These are phyloP conservation scores for Aspergillus mulundensis DNA, from an alignment of 495 filamentous ascomycete species.

Conservation along the genomic window DNA sequence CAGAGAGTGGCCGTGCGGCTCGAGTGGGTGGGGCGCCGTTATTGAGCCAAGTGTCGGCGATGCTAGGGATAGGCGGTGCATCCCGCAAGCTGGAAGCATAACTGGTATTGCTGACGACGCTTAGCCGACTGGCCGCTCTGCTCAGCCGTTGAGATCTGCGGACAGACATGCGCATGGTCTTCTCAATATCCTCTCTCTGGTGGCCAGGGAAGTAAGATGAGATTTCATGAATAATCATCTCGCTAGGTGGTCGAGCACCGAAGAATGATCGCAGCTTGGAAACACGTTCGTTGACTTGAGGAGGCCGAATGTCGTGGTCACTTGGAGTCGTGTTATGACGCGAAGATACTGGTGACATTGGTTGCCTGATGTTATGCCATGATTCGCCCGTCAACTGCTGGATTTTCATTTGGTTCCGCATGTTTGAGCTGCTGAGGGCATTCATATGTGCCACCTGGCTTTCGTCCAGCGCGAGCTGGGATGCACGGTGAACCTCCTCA, in stretches of 20 bases:
- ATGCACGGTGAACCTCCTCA: slow-evolving; percentile 75
- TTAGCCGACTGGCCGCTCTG: slow-evolving; percentile 84
- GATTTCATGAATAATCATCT: slow-evolving; percentile 93
- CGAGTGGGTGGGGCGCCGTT: slow-evolving; percentile 37
- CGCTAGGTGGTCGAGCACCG: slow-evolving; percentile 87
- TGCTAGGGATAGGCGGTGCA: slow-evolving; percentile 86
- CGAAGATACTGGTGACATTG: slow-evolving; percentile 68
- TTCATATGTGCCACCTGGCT: slow-evolving; percentile 65
- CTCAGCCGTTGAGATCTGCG: slow-evolving; percentile 86
- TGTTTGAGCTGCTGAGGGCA: slow-evolving; percentile 57
- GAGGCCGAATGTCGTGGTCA: slow-evolving; percentile 37
- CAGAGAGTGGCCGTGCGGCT: slow-evolving; percentile 56
- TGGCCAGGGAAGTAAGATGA: slow-evolving; percentile 97
- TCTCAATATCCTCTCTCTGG: slow-evolving; percentile 84
- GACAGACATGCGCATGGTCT: slow-evolving; percentile 86
- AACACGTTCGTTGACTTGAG: slow-evolving; percentile 42
- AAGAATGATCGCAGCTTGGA: slow-evolving; percentile 73
- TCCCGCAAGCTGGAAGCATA: slow-evolving; percentile 87
- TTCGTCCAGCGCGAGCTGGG: slow-evolving; percentile 79
- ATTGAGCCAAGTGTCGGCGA: slow-evolving; percentile 88
- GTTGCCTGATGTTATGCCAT: slow-evolving; percentile 76
- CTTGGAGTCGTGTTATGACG: slow-evolving; percentile 58
- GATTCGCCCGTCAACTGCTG: slow-evolving; percentile 80
- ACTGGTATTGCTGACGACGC: slow-evolving; percentile 90
- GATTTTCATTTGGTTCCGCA: slow-evolving; percentile 70